Percentiles rank a stretch among this genome's conserved stretches.
phyloP scores from a whole-genome alignment of 345 rosid species.

The Draba incana region DNA sequence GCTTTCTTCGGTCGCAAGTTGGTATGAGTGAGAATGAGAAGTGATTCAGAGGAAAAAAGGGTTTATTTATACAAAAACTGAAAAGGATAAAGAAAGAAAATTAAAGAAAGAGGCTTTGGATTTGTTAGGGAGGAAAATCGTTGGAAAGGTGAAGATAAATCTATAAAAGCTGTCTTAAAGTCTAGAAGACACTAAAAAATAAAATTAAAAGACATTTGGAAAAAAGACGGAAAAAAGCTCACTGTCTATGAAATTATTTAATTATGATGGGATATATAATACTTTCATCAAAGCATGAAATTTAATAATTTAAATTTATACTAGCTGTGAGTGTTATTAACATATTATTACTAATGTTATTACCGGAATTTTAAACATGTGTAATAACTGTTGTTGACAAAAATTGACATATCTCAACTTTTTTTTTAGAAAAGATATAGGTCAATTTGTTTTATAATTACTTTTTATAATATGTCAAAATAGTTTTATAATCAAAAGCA shows the following conservation, averaged over 20 bases:
- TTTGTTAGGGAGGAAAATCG: constrained; percentile 44
- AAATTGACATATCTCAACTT: too few relatives aligned
- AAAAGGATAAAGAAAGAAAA: neutral
- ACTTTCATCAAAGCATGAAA: too few relatives aligned
- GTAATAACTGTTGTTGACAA: too few relatives aligned
- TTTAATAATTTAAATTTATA: too few relatives aligned
- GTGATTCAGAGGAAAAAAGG: neutral
- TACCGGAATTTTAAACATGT: too few relatives aligned
- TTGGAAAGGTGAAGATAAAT: constrained; percentile 46
- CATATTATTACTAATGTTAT: too few relatives aligned
- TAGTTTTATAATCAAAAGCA: too few relatives aligned
- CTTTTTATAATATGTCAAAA: too few relatives aligned
- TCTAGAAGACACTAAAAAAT: constrained; percentile 26
- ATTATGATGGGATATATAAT: too few relatives aligned
- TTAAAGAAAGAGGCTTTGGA: constrained; percentile 19
- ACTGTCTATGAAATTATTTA: constrained; percentile 3
- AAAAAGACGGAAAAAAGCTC: neutral
- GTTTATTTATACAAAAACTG: constrained; percentile 29
- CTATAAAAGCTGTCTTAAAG: constrained; percentile 33
- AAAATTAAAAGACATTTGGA: constrained; percentile 6
- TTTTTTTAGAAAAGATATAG: too few relatives aligned
- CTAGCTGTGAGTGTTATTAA: too few relatives aligned
- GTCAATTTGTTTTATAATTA: too few relatives aligned
- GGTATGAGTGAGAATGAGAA: constrained; percentile 47
- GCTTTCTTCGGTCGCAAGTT: constrained; percentile 37